These are phyloP conservation scores for Psilocybe subaeruginosa DNA, from an alignment of 768 basidiomycete species.

Conservation along the genomic window DNA sequence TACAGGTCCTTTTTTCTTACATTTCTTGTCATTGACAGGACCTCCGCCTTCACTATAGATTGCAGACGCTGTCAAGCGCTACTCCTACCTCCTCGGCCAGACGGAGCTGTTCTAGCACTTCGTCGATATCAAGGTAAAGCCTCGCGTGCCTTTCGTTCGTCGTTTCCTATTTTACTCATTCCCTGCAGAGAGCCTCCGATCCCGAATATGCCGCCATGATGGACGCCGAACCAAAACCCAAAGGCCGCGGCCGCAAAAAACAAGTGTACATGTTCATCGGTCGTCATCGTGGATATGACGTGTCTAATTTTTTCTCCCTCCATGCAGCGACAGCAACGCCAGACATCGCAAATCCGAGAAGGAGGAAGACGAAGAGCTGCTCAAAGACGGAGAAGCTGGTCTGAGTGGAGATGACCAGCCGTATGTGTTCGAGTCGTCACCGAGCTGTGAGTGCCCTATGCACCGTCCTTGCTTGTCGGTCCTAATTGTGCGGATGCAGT, in stretches of 20 bases:
- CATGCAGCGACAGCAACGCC: slow-evolving; percentile 65
- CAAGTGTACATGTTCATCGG: slow-evolving; percentile 51
- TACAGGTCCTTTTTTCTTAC: slow-evolving; percentile 17
- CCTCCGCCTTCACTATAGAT: slow-evolving; percentile 50
- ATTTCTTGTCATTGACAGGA: not conserved
- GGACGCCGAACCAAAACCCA: slow-evolving; percentile 84
- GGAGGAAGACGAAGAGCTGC: slow-evolving; percentile 95
- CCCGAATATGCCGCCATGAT: slow-evolving; percentile 91
- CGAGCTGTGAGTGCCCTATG: slow-evolving; percentile 64
- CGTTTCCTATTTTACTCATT: not conserved
- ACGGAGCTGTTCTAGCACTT: slow-evolving; percentile 99
- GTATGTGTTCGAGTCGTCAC: slow-evolving; percentile 93
- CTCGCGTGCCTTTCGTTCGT: slow-evolving; percentile 11
- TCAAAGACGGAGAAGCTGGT: slow-evolving; percentile 83
- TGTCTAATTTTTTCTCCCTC: not conserved
- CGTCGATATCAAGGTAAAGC: slow-evolving; percentile 86
- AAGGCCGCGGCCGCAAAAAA: slow-evolving; percentile 86
- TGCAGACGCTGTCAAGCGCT: slow-evolving; percentile 93
- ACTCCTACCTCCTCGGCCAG: slow-evolving; percentile 96
- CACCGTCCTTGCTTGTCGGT: not conserved
- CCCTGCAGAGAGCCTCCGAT: slow-evolving; percentile 76
- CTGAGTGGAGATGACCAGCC: slow-evolving; percentile 87
- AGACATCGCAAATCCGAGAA: slow-evolving; percentile 96
- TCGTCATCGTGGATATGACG: not conserved
- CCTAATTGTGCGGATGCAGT: slow-evolving; percentile 44